Evolutionary conservation across 1,139 yeast species (phyloP).

Genomic region (Yamadazyma membranifaciens): DNA sequence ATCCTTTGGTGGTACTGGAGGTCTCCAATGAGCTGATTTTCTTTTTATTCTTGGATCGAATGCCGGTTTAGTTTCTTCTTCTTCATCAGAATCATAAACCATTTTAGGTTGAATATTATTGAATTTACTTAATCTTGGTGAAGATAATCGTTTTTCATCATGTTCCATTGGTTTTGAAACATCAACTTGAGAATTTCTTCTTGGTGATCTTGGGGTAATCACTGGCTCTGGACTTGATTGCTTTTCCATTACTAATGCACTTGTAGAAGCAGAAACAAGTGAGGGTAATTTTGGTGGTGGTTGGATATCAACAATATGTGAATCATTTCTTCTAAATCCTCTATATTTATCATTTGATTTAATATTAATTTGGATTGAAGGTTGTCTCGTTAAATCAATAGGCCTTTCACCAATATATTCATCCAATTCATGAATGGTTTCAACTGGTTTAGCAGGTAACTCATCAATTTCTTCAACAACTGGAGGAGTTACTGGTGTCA

Average conservation of each 20-base stretch:
- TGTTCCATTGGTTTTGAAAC: slow-evolving; percentile 10
- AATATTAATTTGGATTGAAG: slow-evolving; percentile 16
- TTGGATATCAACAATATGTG: slow-evolving; percentile 20
- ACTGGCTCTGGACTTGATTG: slow-evolving; percentile 8
- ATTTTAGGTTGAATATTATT: slow-evolving; percentile 17
- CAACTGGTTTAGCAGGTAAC: slow-evolving; percentile 8
- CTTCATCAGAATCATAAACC: slow-evolving; percentile 19
- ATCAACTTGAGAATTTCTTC: slow-evolving; percentile 9
- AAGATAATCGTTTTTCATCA: slow-evolving; percentile 9
- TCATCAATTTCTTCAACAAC: slow-evolving; percentile 15
- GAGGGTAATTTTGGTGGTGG: slow-evolving; percentile 1
- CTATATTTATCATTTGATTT: slow-evolving; percentile 33
- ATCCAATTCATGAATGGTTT: slow-evolving; percentile 9
- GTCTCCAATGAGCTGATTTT: slow-evolving; percentile 11
- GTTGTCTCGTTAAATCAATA: slow-evolving; percentile 14
- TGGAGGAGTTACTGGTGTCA: slow-evolving; percentile 13
- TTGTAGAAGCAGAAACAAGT: too few relatives aligned
- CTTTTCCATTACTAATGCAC: neutral
- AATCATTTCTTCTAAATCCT: slow-evolving; percentile 44
- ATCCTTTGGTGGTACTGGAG: slow-evolving; percentile 9
- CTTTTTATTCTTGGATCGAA: slow-evolving; percentile 22
- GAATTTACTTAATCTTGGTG: slow-evolving; percentile 15
- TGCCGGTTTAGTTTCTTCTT: slow-evolving; percentile 19
- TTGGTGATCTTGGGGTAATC: slow-evolving; percentile 17
- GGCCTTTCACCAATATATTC: slow-evolving; percentile 13